These are phyloP conservation scores for Gastrodia elata DNA, from an alignment of 106 monocot species.

Conservation along the genomic window DNA sequence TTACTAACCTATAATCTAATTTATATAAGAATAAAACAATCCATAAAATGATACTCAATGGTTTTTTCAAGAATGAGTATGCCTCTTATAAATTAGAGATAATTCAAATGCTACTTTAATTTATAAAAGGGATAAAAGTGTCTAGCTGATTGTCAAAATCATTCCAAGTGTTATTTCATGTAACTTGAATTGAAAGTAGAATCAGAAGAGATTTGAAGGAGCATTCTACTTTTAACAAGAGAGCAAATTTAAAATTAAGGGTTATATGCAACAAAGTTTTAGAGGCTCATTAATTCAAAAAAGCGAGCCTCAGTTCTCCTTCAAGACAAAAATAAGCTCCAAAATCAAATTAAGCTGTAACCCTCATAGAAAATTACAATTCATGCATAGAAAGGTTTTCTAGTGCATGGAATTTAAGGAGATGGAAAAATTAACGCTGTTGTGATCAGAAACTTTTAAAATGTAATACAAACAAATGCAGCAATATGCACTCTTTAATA, in stretches of 20 bases:
- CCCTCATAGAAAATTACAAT: neutral
- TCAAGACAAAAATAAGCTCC: neutral
- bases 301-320: neutral
- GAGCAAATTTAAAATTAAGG: neutral
- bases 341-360: neutral
- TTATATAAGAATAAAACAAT: too few species aligned
- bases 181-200: neutral
- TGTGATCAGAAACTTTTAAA: too few species aligned
- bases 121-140: neutral
- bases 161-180: neutral
- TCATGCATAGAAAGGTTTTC: neutral
- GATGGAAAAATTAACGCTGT: too few species aligned
- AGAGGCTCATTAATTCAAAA: neutral
- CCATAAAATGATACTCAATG: too few species aligned
- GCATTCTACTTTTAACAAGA: neutral
- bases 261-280: neutral
- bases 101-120: neutral
- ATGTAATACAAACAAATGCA: neutral
- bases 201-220: too few species aligned
- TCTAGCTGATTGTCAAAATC: neutral
- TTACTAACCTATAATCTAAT: too few species aligned
- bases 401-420: neutral
- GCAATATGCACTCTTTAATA: neutral
- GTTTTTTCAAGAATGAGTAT: too few species aligned
- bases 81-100: too few species aligned